Evolutionary conservation across 2,329 filamentous ascomycete genomes (phyloP).

Genomic region (Ceratocystis huliohia): DNA sequence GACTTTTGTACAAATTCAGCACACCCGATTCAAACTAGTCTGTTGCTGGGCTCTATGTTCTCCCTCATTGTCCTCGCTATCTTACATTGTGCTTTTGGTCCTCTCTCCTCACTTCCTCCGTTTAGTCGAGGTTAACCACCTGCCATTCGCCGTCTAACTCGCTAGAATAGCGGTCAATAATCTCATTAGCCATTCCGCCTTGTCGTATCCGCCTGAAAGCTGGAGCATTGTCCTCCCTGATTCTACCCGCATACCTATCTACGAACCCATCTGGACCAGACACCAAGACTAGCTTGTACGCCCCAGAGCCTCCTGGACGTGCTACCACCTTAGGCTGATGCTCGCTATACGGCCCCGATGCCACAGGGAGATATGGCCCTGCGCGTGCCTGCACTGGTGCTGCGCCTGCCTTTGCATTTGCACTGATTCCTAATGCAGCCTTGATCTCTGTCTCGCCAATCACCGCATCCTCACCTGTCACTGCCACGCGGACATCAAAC

Average conservation of each 20-base stretch:
- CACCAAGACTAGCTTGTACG: slow-evolving; percentile 59
- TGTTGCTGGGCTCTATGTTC: too few relatives aligned
- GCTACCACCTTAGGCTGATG: slow-evolving; percentile 19
- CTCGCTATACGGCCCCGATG: slow-evolving; percentile 20
- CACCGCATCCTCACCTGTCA: slow-evolving; percentile 64
- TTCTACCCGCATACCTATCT: slow-evolving; percentile 56
- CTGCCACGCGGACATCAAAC: slow-evolving; percentile 58
- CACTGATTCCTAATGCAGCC: slow-evolving; percentile 26
- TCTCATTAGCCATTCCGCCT: slow-evolving; percentile 18
- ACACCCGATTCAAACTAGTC: too few relatives aligned
- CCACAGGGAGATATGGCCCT: slow-evolving; percentile 25
- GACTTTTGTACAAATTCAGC: background rate
- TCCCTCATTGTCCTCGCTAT: background rate
- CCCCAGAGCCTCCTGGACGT: slow-evolving; percentile 27
- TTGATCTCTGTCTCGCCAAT: slow-evolving; percentile 45
- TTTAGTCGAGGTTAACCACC: slow-evolving; percentile 19
- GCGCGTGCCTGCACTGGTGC: slow-evolving; percentile 23
- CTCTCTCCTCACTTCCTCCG: background rate
- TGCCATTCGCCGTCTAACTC: slow-evolving; percentile 16
- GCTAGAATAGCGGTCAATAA: slow-evolving; percentile 16
- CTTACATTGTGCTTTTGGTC: background rate
- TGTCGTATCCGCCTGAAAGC: slow-evolving; percentile 17
- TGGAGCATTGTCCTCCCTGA: slow-evolving; percentile 18
- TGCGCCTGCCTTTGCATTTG: slow-evolving; percentile 24
- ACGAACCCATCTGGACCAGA: slow-evolving; percentile 90